Conservation (phyloP, 495 filamentous ascomycete genomes). For the Neurospora sp. region DNA sequence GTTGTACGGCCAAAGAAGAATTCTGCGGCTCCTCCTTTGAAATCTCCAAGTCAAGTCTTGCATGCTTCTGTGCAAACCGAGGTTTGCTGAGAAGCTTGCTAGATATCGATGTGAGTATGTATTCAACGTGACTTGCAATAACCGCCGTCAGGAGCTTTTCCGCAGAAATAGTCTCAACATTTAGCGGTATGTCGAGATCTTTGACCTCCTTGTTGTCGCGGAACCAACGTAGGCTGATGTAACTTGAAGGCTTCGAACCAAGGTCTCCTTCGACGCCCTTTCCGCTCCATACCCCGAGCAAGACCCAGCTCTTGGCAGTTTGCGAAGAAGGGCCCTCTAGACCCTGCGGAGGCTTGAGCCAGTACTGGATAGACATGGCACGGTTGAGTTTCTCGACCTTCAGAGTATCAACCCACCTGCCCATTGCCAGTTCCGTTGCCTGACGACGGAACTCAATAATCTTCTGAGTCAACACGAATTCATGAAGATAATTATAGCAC, state of each 20-base stretch:
- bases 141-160: conserved; percentile 62
- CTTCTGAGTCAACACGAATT: conserved; percentile 78
- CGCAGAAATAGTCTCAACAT: conserved; percentile 57
- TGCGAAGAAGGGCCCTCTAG: conserved; percentile 18
- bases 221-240: conserved; percentile 71
- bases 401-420: conserved; percentile 66
- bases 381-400: conserved; percentile 67
- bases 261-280: conserved; percentile 26
- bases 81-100: conserved; percentile 42
- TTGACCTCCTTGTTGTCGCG: conserved; percentile 65
- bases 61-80: conserved; percentile 46
- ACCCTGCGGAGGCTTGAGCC: conserved; percentile 47
- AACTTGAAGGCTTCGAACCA: conserved; percentile 31
- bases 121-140: conserved; percentile 62
- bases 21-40: conserved; percentile 52
- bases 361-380: conserved; percentile 81
- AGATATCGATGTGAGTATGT: conserved; percentile 53
- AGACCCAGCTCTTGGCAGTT: conserved; percentile 75
- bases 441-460: conserved; percentile 70
- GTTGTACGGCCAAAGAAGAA: conserved; percentile 56
- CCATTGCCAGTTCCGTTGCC: conserved; percentile 52
- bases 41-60: conserved; percentile 44
- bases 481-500: conserved; percentile 77
- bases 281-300: conserved; percentile 69
- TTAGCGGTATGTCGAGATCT: conserved; percentile 52